phyloP scores from a whole-genome alignment of 495 filamentous ascomycete genomes.

The Neurospora sp. region DNA sequence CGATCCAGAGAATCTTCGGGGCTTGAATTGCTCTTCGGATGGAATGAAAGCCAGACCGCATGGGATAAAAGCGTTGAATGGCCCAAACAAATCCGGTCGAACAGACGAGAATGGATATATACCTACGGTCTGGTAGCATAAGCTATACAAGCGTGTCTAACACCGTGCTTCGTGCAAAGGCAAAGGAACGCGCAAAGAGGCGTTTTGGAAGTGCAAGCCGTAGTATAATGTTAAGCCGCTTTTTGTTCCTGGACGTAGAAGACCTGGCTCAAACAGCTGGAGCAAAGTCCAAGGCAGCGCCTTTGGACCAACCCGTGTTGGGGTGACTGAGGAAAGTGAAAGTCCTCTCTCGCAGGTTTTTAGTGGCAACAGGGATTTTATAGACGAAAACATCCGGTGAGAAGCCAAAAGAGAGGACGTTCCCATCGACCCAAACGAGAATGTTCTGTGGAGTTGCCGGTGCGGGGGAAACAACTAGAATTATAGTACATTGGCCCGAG shows the following conservation, averaged over 20 bases:
- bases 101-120: background rate
- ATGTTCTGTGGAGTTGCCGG: background rate
- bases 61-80: constrained; percentile 5
- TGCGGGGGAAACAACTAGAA: background rate
- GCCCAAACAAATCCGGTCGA: constrained; percentile 8
- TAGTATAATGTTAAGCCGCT: background rate
- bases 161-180: background rate
- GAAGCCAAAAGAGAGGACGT: background rate
- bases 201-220: background rate
- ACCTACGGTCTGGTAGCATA: background rate
- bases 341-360: background rate
- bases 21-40: constrained; percentile 8
- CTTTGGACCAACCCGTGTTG: background rate
- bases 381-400: background rate
- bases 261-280: background rate
- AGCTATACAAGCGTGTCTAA: background rate
- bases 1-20: background rate
- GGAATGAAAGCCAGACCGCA: constrained; percentile 19
- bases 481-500: background rate
- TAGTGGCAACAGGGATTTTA: background rate
- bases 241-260: background rate
- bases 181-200: background rate
- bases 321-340: background rate
- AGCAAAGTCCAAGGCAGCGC: background rate
- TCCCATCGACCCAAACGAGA: background rate